phyloP scores from a whole-genome alignment of 208 protist genomes.

The Plasmodiophora brassicae region DNA sequence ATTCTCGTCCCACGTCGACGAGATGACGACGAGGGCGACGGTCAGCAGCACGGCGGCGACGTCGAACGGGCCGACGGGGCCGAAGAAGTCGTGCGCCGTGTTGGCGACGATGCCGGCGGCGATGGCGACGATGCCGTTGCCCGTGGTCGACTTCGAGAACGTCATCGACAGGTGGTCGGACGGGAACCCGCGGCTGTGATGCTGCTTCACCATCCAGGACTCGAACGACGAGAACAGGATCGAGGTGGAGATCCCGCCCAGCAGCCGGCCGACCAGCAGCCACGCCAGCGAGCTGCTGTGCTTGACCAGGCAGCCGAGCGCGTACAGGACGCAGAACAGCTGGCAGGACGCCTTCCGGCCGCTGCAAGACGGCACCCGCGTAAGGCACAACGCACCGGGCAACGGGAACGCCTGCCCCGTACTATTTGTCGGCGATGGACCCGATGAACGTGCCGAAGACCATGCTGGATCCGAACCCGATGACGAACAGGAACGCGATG shows the following conservation, averaged over 20 bases:
- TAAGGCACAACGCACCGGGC: no score
- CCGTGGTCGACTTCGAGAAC: background rate
- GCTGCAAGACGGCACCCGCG: background rate
- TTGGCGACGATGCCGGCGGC: background rate
- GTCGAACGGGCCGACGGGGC: slow-evolving; percentile 8
- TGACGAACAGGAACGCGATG: slow-evolving; percentile 51
- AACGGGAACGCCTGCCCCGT: background rate
- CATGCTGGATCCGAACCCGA: slow-evolving; percentile 50
- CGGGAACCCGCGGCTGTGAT: background rate
- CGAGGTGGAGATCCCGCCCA: slow-evolving; percentile 52
- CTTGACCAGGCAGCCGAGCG: slow-evolving; percentile 48
- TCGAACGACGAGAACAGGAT: slow-evolving; percentile 54
- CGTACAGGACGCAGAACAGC: slow-evolving; percentile 44
- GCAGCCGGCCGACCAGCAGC: slow-evolving; percentile 48
- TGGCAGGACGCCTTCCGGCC: slow-evolving; percentile 43
- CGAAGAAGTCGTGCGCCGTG: background rate
- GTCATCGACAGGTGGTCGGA: background rate
- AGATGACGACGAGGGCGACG: background rate
- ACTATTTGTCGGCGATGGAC: slow-evolving; percentile 39
- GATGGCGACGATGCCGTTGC: slow-evolving; percentile 7
- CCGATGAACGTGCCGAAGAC: slow-evolving; percentile 53
- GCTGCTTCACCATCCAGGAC: background rate
- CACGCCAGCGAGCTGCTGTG: slow-evolving; percentile 40
- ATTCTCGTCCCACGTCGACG: slow-evolving; percentile 45
- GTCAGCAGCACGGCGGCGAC: background rate